Conservation (phyloP, 176 grass and related monocot species). For the Pontederia crassipes region DNA sequence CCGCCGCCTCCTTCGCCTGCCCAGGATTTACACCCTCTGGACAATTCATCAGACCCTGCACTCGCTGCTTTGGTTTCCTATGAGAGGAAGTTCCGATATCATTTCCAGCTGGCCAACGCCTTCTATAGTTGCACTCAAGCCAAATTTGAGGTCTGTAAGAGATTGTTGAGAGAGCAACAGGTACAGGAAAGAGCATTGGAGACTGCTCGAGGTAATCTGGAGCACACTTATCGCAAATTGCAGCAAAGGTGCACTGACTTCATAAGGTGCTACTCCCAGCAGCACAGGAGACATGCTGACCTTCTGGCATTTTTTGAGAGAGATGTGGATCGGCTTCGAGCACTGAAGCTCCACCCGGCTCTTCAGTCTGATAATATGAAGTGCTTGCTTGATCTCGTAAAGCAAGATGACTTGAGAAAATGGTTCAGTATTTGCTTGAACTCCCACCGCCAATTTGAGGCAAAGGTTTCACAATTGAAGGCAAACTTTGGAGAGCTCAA, state of each 20-base stretch:
- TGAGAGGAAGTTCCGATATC: slow-evolving; percentile 63
- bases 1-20: slow-evolving; percentile 31
- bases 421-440: slow-evolving; percentile 44
- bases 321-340: slow-evolving; percentile 56
- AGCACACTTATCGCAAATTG: slow-evolving; percentile 64
- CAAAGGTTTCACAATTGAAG: slow-evolving; percentile 58
- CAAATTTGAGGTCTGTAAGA: slow-evolving; percentile 60
- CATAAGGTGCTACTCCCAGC: slow-evolving; percentile 51
- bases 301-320: slow-evolving; percentile 66
- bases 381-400: slow-evolving; percentile 70
- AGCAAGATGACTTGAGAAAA: slow-evolving; percentile 62
- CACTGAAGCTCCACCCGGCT: slow-evolving; percentile 45
- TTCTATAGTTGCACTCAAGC: slow-evolving; percentile 41
- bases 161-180: slow-evolving; percentile 66
- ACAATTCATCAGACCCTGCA: slow-evolving; percentile 50
- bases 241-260: slow-evolving; percentile 60
- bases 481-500: slow-evolving; percentile 60
- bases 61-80: slow-evolving; percentile 70
- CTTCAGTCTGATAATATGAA: slow-evolving; percentile 49
- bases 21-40: slow-evolving; percentile 30
- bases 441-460: slow-evolving; percentile 68
- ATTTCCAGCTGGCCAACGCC: slow-evolving; percentile 77
- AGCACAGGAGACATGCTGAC: slow-evolving; percentile 47
- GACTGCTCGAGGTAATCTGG: slow-evolving; percentile 78
- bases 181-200: slow-evolving; percentile 88